Evolutionary conservation across 2,329 filamentous ascomycete genomes (phyloP), one percentile per base, ranked within the genome.

Genomic region (Hymenoscyphus salicellus): DNA sequence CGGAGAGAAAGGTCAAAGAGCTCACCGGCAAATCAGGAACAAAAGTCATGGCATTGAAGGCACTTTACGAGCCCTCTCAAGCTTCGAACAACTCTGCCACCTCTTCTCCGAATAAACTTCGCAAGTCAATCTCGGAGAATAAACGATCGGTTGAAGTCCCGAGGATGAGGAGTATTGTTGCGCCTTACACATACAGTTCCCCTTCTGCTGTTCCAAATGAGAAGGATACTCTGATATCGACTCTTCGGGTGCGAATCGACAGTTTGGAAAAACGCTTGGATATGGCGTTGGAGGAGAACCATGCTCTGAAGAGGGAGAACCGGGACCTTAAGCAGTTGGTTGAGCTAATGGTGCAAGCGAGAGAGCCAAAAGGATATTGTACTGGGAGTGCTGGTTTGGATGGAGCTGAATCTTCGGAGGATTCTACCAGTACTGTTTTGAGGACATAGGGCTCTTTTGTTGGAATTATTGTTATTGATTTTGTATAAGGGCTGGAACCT

Each of bases 41-140:
- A 8, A 74, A 69, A 28, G 71, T 75, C 20, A 74, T 69, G 60
- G 70, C 71, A 55, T 64, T 75, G 5, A 70, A 73, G 23, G 73
- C 46, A 23, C 20, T 52, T 14, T 52, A 72, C 20, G 74, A 66
- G 57, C 75, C 73, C 52, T 38, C 36, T 5, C 14, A 14, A 16
- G 14, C 11, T 5, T 14, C 36, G 28, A 69, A 72, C 36, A 66
- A 60, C 55, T 60, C 58, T 33, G 36, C 43, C 46, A 46, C 41
- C 2, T 55, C 62, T 55, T 56, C 65, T 17, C 62, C 67, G 10
- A 66, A 62, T 7, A 69, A 65, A 43, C 63, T 63, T 55, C 26
- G 56, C 26, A 70, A 66, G 30, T 61, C 66, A 46, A 36, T 20
- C 28, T 38, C 33, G 36, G 23, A 28, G 32, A 64, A 66, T 36